A percentile compares a stretch with the other conserved stretches of the same genome.
Conservation (phyloP, 1,284 basidiomycete species). For the Gymnopus androsaceus region DNA sequence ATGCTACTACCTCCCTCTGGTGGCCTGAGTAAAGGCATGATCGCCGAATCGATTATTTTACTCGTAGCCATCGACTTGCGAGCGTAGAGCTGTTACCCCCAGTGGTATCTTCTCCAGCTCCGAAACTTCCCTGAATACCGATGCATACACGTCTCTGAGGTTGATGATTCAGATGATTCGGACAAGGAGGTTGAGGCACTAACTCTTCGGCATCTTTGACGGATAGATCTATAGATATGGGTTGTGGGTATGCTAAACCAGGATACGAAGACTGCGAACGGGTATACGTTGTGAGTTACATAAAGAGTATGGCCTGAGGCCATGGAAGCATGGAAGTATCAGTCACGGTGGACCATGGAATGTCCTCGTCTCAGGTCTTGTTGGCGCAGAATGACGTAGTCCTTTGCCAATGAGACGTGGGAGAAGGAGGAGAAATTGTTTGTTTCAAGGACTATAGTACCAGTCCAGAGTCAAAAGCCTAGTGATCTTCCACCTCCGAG, state of each 20-base stretch:
- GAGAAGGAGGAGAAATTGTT: slow-evolving; percentile 9
- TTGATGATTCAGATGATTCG: slow-evolving; percentile 10
- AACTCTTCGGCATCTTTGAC: neutral
- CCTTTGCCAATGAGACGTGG: slow-evolving; percentile 12
- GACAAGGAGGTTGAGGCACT: slow-evolving; percentile 5
- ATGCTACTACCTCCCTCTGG: too few relatives aligned
- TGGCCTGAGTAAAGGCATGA: too few relatives aligned
- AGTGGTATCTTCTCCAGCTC: neutral
- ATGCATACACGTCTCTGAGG: slow-evolving; percentile 8
- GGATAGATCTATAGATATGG: slow-evolving; percentile 11
- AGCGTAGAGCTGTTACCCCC: neutral
- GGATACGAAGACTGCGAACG: slow-evolving; percentile 17
- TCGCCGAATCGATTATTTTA: too few relatives aligned
- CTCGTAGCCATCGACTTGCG: neutral
- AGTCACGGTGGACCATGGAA: neutral
- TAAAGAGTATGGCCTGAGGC: slow-evolving; percentile 1
- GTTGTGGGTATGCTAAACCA: slow-evolving; percentile 13
- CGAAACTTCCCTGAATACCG: neutral
- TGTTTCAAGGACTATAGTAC: slow-evolving; percentile 5
- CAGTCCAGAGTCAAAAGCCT: neutral
- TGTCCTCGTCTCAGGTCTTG: slow-evolving; percentile 1
- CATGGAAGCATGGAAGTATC: neutral
- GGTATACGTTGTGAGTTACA: slow-evolving; percentile 16
- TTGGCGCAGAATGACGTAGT: slow-evolving; percentile 3
- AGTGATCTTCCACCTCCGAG: neutral